phyloP scores from a whole-genome alignment of 306 rosid genomes.

The Rosa multiflora region DNA sequence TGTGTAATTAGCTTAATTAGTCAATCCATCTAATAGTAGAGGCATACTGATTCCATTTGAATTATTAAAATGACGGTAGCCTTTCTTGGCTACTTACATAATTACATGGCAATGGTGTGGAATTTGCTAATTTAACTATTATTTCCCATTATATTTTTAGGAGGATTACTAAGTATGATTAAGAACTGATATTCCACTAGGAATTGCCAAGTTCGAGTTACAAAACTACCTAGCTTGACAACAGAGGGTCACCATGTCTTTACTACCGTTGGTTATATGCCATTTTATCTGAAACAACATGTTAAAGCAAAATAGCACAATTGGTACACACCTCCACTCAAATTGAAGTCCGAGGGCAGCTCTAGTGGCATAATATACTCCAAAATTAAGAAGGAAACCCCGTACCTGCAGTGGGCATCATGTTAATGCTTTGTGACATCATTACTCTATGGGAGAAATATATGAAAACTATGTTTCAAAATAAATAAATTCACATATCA shows the following conservation, averaged over 20 bases:
- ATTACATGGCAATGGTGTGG: background rate
- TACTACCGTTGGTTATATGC: background rate
- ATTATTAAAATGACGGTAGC: background rate
- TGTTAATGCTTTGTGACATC: conserved; percentile 23
- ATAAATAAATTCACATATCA: background rate
- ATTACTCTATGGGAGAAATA: background rate
- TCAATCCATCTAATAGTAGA: background rate
- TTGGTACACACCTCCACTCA: conserved; percentile 80
- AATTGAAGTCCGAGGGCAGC: conserved; percentile 92
- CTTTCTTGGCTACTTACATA: background rate
- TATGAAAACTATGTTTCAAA: background rate
- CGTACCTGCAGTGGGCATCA: conserved; percentile 67
- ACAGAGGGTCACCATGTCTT: background rate
- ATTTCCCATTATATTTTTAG: background rate
- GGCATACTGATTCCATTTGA: background rate
- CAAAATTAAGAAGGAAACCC: conserved; percentile 94
- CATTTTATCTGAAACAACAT: conserved; percentile 22
- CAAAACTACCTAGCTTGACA: background rate
- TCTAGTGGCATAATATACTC: conserved; percentile 94
- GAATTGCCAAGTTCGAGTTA: background rate
- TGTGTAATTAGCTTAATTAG: background rate
- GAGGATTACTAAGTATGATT: background rate
- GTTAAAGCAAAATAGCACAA: conserved; percentile 20
- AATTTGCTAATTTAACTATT: background rate
- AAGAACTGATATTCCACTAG: background rate